Conservation (phyloP, 805 yeast genomes). For the Yamadazyma takamatsuzukensis region DNA sequence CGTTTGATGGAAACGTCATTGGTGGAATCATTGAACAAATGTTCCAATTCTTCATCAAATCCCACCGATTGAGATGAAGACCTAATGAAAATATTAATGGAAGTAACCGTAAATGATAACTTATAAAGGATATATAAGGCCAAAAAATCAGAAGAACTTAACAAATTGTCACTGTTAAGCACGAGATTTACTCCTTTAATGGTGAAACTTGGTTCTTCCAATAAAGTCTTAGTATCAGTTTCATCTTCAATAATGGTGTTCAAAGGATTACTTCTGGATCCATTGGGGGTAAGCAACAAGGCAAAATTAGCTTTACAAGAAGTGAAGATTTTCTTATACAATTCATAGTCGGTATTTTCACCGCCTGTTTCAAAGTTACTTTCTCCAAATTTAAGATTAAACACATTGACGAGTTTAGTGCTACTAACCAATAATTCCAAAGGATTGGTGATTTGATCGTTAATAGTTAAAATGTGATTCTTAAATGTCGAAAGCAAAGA, state of each 20-base stretch:
- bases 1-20: conserved; percentile 11
- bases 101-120: conserved; percentile 13
- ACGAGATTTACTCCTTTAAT: conserved; percentile 20
- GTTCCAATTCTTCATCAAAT: conserved; percentile 14
- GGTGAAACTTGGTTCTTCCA: conserved; percentile 11
- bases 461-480: conserved; percentile 27
- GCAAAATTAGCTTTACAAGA: conserved; percentile 29
- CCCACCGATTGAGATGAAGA: conserved; percentile 13
- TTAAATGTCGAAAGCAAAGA: conserved; percentile 30
- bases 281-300: conserved; percentile 21
- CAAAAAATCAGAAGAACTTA: conserved; percentile 32
- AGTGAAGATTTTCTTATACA: conserved; percentile 24
- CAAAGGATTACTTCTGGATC: background rate
- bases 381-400: conserved; percentile 7
- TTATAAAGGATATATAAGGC: conserved; percentile 24
- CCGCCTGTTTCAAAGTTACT: conserved; percentile 3
- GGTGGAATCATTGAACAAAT: conserved; percentile 5
- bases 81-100: conserved; percentile 20
- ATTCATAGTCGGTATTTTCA: conserved; percentile 18
- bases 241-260: conserved; percentile 4
- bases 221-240: conserved; percentile 8
- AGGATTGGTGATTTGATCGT: conserved; percentile 25
- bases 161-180: conserved; percentile 27
- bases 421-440: conserved; percentile 26
- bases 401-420: conserved; percentile 12